These are phyloP conservation scores for Epichloe scottii DNA, from an alignment of 2,329 filamentous ascomycete genomes.

Conservation along the genomic window DNA sequence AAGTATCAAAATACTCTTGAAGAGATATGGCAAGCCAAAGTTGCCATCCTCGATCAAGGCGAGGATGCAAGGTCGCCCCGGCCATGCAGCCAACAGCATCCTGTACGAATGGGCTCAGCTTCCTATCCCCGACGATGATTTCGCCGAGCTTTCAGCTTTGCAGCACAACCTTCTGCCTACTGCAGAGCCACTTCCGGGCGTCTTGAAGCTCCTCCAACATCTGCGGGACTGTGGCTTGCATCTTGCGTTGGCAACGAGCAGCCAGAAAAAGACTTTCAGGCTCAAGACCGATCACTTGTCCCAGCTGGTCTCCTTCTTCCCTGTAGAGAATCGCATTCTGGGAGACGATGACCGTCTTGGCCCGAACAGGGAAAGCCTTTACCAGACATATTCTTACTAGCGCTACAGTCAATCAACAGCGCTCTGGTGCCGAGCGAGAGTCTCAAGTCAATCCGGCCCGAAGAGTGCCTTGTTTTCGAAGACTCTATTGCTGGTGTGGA, in stretches of 20 bases:
- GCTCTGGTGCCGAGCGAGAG: background rate
- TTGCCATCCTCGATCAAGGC: background rate
- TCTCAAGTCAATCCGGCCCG: background rate
- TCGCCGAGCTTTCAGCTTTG: background rate
- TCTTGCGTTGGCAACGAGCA: conserved; percentile 1
- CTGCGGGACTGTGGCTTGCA: background rate
- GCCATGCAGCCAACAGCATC: background rate
- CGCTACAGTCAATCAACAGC: background rate
- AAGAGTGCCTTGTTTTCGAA: conserved; percentile 3
- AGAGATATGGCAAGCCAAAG: background rate
- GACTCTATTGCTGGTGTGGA: background rate
- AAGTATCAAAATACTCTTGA: background rate
- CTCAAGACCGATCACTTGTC: background rate
- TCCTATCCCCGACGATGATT: background rate
- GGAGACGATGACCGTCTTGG: background rate
- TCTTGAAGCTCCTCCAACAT: background rate
- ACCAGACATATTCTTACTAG: background rate
- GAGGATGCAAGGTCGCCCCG: background rate
- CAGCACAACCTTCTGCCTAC: background rate
- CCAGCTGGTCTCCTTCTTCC: background rate
- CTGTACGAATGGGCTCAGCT: conserved; percentile 1
- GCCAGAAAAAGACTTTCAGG: background rate
- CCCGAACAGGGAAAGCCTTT: background rate
- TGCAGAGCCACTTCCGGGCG: background rate
- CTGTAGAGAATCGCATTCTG: background rate